Conservation (phyloP, 257 asterid species). For the Striga asiatica region DNA sequence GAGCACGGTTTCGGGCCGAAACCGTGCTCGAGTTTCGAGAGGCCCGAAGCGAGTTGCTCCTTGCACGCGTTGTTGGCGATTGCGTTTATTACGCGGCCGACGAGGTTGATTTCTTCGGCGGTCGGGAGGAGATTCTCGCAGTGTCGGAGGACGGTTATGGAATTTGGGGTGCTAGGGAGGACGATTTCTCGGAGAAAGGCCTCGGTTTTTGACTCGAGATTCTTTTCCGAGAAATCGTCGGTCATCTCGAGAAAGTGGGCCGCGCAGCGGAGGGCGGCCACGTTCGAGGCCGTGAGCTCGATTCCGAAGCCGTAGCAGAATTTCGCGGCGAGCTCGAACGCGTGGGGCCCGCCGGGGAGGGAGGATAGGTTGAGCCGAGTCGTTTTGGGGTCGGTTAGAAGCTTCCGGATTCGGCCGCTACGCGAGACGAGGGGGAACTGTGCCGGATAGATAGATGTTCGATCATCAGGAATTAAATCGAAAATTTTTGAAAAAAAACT, state of each 20-base stretch:
- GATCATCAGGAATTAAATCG: too few relatives aligned
- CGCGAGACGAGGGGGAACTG: slow-evolving; percentile 88
- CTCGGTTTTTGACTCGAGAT: slow-evolving; percentile 58
- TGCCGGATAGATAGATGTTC: neutral
- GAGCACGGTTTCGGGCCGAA: slow-evolving; percentile 36
- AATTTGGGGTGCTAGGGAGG: slow-evolving; percentile 50
- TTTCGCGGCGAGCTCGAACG: slow-evolving; percentile 84
- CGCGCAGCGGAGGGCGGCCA: slow-evolving; percentile 59
- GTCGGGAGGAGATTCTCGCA: slow-evolving; percentile 55
- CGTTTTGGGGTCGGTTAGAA: slow-evolving; percentile 51
- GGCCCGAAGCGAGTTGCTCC: slow-evolving; percentile 79
- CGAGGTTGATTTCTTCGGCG: slow-evolving; percentile 57
- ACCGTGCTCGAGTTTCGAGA: slow-evolving; percentile 61
- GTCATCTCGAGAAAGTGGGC: slow-evolving; percentile 83
- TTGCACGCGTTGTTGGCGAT: slow-evolving; percentile 74
- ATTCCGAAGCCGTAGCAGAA: slow-evolving; percentile 76
- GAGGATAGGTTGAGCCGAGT: slow-evolving; percentile 45
- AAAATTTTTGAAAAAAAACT: neutral
- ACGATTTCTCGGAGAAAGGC: slow-evolving; percentile 42
- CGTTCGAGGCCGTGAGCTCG: slow-evolving; percentile 57
- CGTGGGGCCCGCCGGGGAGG: slow-evolving; percentile 84
- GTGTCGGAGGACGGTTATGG: slow-evolving; percentile 57
- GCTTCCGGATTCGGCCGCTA: slow-evolving; percentile 65
- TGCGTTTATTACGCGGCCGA: slow-evolving; percentile 43
- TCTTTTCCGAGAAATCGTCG: slow-evolving; percentile 68